Base-by-base conservation (phyloP, 2,329 filamentous ascomycete genomes). In the Colletotrichum theobromicola region DNA sequence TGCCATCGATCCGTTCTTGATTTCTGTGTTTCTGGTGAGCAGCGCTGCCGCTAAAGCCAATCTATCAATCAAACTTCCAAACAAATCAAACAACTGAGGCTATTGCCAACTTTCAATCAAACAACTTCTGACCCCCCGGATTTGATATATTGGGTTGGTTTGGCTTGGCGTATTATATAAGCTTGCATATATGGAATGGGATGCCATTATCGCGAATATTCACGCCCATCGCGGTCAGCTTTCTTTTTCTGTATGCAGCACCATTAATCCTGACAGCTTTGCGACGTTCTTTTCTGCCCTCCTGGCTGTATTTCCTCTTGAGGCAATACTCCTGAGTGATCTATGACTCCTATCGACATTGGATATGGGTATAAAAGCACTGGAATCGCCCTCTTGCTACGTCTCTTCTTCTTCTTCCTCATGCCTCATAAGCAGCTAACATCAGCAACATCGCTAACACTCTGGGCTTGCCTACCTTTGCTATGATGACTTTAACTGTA, bases 41-140 rank as follows among this genome's bases (percentile, higher is more conserved):
- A 58, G 55, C 58, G 28, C 60, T 70, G 67, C 55, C 35, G 55
- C 67, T 21, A 63, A 70, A 70, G 67, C 35, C 46, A 34, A 67
- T 67, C 63, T 50, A 55, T 62, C n/a, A 62, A 62, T 18, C 58
- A 12, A 35, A 62, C 21, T 35, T 18, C 13, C 32, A 62, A 62
- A 62, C n/a, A 62, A 35, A 62, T 62, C 32, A 62, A 62, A 62
- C 32, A 62, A 62, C 21, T 62, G 32, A 62, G 32, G 58, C 58
- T 37, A 62, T 62, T 35, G 18, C 30, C 32, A 62, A 37, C 58
- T 62, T 21, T 62, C 32, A 62, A 62, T n/a, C 13, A 62, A 62
- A 62, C 32, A 62, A 62, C 35, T 58, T 58, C 55, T 58, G 26
- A 58, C 55, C 55, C 55, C 55, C 55, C 26, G 16, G 35, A 37